Conservation (phyloP, 352 stramenopile genomes). For the Globisporangium canariense region DNA sequence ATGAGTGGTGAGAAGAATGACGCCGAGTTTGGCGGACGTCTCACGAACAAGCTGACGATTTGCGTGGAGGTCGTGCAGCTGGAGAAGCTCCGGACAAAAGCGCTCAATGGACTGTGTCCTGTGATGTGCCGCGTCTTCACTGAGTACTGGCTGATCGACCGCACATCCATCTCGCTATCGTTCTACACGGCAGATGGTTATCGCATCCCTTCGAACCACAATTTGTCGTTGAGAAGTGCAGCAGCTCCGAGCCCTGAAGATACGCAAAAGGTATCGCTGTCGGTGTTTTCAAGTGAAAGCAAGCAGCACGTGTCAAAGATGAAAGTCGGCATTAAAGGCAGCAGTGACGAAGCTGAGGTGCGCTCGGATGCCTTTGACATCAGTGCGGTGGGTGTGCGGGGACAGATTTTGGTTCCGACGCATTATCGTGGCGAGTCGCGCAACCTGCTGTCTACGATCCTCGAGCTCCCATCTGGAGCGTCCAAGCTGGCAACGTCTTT, state of each 20-base stretch:
- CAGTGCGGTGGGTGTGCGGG: conserved; percentile 69
- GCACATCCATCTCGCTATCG: conserved; percentile 62
- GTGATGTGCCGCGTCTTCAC: conserved; percentile 70
- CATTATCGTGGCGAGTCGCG: conserved; percentile 36
- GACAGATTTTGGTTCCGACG: conserved; percentile 63
- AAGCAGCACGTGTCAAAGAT: conserved; percentile 67
- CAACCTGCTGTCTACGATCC: conserved; percentile 49
- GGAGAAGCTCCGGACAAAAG: conserved; percentile 41
- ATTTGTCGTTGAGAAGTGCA: conserved; percentile 28
- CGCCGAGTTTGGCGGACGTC: conserved; percentile 13
- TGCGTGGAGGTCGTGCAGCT: conserved; percentile 55
- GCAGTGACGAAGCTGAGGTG: conserved; percentile 39
- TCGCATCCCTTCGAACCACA: conserved; percentile 40
- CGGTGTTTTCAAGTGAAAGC: conserved; percentile 68
- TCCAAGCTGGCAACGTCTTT: conserved; percentile 32
- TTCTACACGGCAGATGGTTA: conserved; percentile 70
- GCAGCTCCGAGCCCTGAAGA: conserved; percentile 9
- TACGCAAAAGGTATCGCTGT: conserved; percentile 42
- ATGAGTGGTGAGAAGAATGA: conserved; percentile 35
- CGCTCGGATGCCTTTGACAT: conserved; percentile 77
- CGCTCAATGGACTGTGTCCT: conserved; percentile 48
- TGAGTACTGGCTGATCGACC: conserved; percentile 86
- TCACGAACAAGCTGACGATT: conserved; percentile 55
- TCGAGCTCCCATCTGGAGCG: conserved; percentile 21
- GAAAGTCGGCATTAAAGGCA: conserved; percentile 63